Evolutionary conservation across 495 filamentous ascomycete genomes (phyloP), one percentile per base, ranked within the genome.

Genomic region (Hyaloscypha variabilis): DNA sequence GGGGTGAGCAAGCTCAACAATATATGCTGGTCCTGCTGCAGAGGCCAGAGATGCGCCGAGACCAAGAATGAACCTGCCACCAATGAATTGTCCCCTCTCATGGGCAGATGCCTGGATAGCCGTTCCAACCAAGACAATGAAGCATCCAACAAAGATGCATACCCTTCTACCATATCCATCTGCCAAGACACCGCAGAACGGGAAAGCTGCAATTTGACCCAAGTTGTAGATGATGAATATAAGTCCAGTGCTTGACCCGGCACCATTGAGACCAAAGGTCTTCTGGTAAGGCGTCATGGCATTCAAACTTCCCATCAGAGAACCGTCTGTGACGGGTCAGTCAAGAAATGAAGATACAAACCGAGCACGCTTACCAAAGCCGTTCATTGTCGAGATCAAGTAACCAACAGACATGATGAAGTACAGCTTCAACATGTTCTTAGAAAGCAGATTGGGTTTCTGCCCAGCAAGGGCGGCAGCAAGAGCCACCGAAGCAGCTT

Each of bases 101-200:
- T 80, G 68, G 36, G 77, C 76, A 6, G 81, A 72, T 0, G 77
- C 81, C 70, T 85, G 81, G 24, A 86, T 67, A 60, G 73, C 70
- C 19, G 84, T 83, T 24, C 87, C 87, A 51, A 87, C 62, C 50
- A 87, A 72, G 59, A 87, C 82, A 60, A 85, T 76, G 23, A 75
- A 51, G 46, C 77, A 78, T 19, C 86, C 85, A 51, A 85, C 74
- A 54, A 83, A 80, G 68, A 89, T 88, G 36, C 85, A 84, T 42
- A 78, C 73, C 63, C 78, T 77, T 28, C 86, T 79, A 34, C 76
- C 85, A 72, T 75, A 71, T 67, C 78, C 62, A 75, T 77, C 73
- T 21, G 70, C 66, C 55, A 71, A 30, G 1, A 74, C 28, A 42
- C 78, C 78, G 54, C 76, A 77, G 65, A 77, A 74, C 54, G 78